Evolutionary conservation across 106 monocot species (phyloP), one percentile per base, ranked within the genome.

Genomic region (Gastrodia elata): DNA sequence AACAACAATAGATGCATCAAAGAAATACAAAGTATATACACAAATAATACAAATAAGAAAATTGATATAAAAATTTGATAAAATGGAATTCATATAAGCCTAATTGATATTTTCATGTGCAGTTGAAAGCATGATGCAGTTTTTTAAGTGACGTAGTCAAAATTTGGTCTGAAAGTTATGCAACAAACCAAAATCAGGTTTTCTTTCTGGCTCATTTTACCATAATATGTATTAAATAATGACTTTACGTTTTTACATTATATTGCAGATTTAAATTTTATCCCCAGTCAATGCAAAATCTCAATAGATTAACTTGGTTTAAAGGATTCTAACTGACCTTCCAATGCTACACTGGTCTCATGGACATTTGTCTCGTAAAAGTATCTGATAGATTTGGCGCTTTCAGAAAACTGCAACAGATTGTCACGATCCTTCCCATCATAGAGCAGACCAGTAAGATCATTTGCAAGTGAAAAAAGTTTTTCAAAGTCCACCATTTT

Each of bases 381-480:
- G 52, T 71, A 78, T 22, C 65, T 39, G 38, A 91, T 76, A 34
- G 67, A 70, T 75, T 74, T 74, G 18, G 52, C 65, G 3, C 72
- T 83, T 30, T 85, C 85, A 74, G 68, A 16, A 13, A 75, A 68
- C 8, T 87, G 78, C 78, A 73, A 76, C 69, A 87, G 78, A 15
- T 34, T 75, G 38, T 91, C 84, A 2, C 18, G 82, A 67, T 91
- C 82, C 77, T 87, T 91, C 33, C 71, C 75, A 26, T 37, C 76
- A n/a, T 73, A 65, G 40, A 87, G 76, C 3, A 91, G 71, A 15
- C 38, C 76, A 38, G 81, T 72, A 2, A 82, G 80, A 65, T 91
- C 90, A 43, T 84, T 82, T 9, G 76, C 84, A 39, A 91, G 80
- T 5, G 81, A 59, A 32, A 91, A 33, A 52, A 83, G 77, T 38